Conservation (phyloP, 2,329 filamentous ascomycete species). For the Fusarium incarnatum region DNA sequence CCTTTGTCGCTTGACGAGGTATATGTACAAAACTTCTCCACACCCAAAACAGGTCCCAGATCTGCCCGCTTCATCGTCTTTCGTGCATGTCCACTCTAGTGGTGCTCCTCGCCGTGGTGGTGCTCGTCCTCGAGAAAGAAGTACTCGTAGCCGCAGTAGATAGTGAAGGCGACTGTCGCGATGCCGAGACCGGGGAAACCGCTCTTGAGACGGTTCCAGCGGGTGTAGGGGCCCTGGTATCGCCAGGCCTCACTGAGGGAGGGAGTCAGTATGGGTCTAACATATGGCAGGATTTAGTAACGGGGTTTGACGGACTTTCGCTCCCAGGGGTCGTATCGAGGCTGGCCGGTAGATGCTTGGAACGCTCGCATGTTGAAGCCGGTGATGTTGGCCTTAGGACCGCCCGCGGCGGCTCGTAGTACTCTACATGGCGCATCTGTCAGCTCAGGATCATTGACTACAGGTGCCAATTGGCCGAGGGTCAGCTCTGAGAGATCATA, state of each 20-base stretch:
- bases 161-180: constrained; percentile 88
- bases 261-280: constrained; percentile 16
- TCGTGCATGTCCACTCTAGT: constrained; percentile 52
- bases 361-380: constrained; percentile 91
- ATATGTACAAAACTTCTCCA: constrained; percentile 44
- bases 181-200: constrained; percentile 92
- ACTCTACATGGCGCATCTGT: constrained; percentile 48
- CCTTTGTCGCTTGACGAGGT: constrained; percentile 31
- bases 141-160: constrained; percentile 91
- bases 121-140: constrained; percentile 83
- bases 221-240: constrained; percentile 88
- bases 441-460: constrained; percentile 22
- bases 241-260: constrained; percentile 87
- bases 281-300: not conserved
- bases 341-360: constrained; percentile 74
- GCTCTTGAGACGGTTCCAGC: constrained; percentile 88
- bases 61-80: constrained; percentile 20
- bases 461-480: constrained; percentile 14
- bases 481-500: not conserved
- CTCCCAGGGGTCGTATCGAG: constrained; percentile 75
- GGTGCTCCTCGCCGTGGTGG: constrained; percentile 68
- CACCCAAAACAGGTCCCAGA: constrained; percentile 17
- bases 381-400: constrained; percentile 79
- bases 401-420: constrained; percentile 64
- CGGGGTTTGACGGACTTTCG: constrained; percentile 62